Conservation (phyloP, 2,329 filamentous ascomycete species). For the Huntiella abstrusa region DNA sequence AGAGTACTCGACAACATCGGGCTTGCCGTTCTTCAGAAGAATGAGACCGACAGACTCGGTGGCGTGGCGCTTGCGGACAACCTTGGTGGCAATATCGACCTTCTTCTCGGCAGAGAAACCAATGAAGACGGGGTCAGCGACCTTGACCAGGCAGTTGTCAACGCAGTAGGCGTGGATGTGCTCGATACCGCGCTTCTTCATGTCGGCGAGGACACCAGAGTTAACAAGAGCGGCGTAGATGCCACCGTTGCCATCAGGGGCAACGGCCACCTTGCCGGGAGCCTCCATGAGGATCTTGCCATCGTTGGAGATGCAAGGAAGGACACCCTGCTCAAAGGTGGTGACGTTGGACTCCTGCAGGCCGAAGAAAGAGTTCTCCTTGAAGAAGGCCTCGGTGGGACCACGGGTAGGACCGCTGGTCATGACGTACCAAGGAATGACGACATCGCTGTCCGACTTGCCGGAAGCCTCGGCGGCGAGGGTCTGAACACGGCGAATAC, state of each 20-base stretch:
- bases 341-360: slow-evolving; percentile 67
- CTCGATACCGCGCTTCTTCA: slow-evolving; percentile 74
- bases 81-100: slow-evolving; percentile 95
- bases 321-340: slow-evolving; percentile 91
- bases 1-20: slow-evolving; percentile 95
- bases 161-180: slow-evolving; percentile 97
- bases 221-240: slow-evolving; percentile 82
- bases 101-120: slow-evolving; percentile 76
- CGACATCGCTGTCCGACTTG: slow-evolving; percentile 26
- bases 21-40: slow-evolving; percentile 83
- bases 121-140: slow-evolving; percentile 91
- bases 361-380: slow-evolving; percentile 80
- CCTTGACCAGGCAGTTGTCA: slow-evolving; percentile 97
- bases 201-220: slow-evolving; percentile 66
- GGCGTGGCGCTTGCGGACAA: slow-evolving; percentile 94
- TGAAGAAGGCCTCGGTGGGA: slow-evolving; percentile 86
- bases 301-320: slow-evolving; percentile 93
- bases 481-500: slow-evolving; percentile 70
- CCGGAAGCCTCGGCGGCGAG: slow-evolving; percentile 55
- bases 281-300: slow-evolving; percentile 89
- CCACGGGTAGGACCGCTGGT: slow-evolving; percentile 85
- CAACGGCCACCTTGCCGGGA: slow-evolving; percentile 82
- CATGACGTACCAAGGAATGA: slow-evolving; percentile 98
- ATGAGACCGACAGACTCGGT: slow-evolving; percentile 93
- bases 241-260: slow-evolving; percentile 91